phyloP scores from a whole-genome alignment of 2,329 filamentous ascomycete genomes.

The Ascochyta pisi region DNA sequence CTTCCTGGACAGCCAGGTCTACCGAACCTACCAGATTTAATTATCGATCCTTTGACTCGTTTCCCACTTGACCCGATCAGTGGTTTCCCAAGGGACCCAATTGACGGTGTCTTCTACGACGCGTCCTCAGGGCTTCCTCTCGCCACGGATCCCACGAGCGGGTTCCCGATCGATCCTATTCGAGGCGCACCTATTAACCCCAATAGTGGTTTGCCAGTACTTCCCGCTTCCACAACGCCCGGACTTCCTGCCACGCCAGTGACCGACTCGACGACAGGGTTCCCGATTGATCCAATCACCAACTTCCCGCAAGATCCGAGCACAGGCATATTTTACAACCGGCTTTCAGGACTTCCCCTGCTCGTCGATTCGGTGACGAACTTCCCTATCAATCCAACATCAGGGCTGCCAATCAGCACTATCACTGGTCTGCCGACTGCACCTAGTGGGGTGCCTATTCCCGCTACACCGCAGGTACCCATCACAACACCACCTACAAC shows the following conservation, averaged over 20 bases:
- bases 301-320: background rate
- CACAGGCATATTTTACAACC: background rate
- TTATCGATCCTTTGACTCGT: too few relatives aligned
- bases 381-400: background rate
- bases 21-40: too few relatives aligned
- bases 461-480: too few relatives aligned
- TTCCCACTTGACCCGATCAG: background rate
- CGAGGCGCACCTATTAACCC: background rate
- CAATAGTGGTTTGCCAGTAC: background rate
- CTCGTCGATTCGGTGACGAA: background rate
- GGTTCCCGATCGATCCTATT: background rate
- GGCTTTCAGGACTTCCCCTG: background rate
- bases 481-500: too few relatives aligned
- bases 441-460: too few relatives aligned
- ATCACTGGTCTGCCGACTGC: too few relatives aligned
- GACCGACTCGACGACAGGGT: background rate
- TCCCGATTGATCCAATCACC: slow-evolving; percentile 2
- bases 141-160: background rate
- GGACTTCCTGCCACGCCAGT: background rate
- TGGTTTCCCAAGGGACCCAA: background rate
- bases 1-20: too few relatives aligned
- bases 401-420: background rate
- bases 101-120: background rate
- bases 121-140: background rate
- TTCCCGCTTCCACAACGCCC: background rate